Evolutionary conservation across 2,329 filamentous ascomycete species (phyloP).

Genomic region (Aspergillus caelatus): DNA sequence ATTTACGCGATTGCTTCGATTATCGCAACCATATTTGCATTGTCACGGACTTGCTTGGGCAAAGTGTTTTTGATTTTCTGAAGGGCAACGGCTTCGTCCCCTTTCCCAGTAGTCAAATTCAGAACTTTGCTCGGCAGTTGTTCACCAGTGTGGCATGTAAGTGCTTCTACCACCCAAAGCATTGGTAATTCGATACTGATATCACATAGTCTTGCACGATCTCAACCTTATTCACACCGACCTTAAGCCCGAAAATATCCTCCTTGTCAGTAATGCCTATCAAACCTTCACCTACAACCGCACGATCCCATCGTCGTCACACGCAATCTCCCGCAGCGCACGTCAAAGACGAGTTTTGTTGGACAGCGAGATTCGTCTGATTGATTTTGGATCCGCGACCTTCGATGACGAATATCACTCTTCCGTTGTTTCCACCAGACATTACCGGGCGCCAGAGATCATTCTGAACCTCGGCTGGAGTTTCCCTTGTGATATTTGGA

Average conservation of each 20-base stretch:
- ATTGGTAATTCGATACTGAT: conserved; percentile 29
- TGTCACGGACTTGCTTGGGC: conserved; percentile 75
- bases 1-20: conserved; percentile 95
- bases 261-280: conserved; percentile 65
- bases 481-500: conserved; percentile 71
- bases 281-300: conserved; percentile 72
- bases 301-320: conserved; percentile 66
- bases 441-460: conserved; percentile 69
- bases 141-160: conserved; percentile 98
- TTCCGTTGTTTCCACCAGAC: conserved; percentile 67
- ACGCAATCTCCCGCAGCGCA: conserved; percentile 58
- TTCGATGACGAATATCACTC: conserved; percentile 72
- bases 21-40: conserved; percentile 96
- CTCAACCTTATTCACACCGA: conserved; percentile 95
- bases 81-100: conserved; percentile 95
- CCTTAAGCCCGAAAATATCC: conserved; percentile 69
- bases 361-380: conserved; percentile 67
- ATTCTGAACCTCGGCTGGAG: conserved; percentile 70
- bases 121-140: conserved; percentile 91
- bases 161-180: conserved; percentile 42
- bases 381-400: conserved; percentile 69
- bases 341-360: conserved; percentile 65
- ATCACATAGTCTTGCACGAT: conserved; percentile 78
- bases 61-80: conserved; percentile 97
- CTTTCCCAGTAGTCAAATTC: conserved; percentile 97